These are phyloP conservation scores for Excoecaria cochinchinensis DNA, from an alignment of 345 rosid species.

Conservation along the genomic window DNA sequence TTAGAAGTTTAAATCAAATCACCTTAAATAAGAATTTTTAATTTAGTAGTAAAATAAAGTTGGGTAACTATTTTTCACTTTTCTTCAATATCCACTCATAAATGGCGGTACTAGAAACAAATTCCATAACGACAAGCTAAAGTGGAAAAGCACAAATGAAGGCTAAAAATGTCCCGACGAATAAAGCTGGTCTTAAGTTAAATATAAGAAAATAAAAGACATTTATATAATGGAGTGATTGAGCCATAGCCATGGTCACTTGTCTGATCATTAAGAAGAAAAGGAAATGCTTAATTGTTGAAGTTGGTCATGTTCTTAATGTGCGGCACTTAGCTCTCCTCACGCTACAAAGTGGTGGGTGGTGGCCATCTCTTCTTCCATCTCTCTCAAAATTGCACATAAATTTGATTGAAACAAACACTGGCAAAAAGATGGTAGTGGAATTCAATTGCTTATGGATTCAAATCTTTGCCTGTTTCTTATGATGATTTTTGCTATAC, in stretches of 20 bases:
- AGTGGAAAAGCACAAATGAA: conserved; percentile 17
- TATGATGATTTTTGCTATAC: background rate
- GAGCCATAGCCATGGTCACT: background rate
- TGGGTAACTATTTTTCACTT: no score
- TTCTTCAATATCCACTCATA: no score
- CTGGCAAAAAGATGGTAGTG: background rate
- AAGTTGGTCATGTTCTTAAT: background rate
- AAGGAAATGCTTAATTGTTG: background rate
- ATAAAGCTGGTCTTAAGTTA: background rate
- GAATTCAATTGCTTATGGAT: background rate
- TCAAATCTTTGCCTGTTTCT: background rate
- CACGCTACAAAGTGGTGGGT: conserved; percentile 4
- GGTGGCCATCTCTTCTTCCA: background rate
- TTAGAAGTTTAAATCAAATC: no score
- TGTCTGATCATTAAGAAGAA: background rate
- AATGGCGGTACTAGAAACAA: background rate
- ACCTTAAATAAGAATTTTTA: no score
- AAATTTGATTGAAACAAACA: background rate
- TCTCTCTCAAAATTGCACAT: background rate
- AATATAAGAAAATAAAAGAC: no score
- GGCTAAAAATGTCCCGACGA: conserved; percentile 10
- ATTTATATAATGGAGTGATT: no score
- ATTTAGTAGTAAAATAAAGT: no score
- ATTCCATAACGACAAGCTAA: background rate
- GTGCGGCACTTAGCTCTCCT: conserved; percentile 4